Conservation (phyloP, 768 basidiomycete species). For the Rhodotorula babjevae region DNA sequence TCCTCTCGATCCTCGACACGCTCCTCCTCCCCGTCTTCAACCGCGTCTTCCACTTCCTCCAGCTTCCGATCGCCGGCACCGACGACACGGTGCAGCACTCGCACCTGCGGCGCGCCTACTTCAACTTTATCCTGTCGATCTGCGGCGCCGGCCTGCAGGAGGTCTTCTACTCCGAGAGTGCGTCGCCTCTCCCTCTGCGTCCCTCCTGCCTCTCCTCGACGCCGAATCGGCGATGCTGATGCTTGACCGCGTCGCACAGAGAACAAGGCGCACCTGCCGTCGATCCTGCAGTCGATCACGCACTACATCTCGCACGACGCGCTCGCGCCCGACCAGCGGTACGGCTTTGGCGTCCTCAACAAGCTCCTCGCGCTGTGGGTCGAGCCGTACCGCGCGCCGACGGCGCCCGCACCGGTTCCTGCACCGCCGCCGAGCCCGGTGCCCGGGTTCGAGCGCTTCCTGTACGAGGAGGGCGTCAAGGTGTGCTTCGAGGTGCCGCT, state of each 20-base stretch:
- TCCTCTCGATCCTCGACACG: conserved; percentile 83
- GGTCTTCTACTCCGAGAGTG: conserved; percentile 83
- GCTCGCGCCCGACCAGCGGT: conserved; percentile 70
- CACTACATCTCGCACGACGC: conserved; percentile 67
- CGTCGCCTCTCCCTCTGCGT: conserved; percentile 42
- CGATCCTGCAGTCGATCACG: conserved; percentile 68
- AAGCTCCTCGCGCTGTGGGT: conserved; percentile 49
- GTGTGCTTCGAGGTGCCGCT: conserved; percentile 76
- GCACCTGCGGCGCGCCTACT: conserved; percentile 83
- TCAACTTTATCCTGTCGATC: conserved; percentile 71
- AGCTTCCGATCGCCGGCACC: conserved; percentile 75
- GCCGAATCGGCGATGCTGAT: conserved; percentile 43
- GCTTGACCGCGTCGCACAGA: conserved; percentile 47
- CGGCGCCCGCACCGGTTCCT: conserved; percentile 48
- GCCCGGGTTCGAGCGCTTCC: conserved; percentile 86
- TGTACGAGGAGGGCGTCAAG: conserved; percentile 80
- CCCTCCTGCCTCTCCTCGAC: too few relatives aligned
- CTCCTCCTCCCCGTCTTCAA: conserved; percentile 77
- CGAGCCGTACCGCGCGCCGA: conserved; percentile 49
- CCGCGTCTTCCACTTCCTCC: conserved; percentile 71
- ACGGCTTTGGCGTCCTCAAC: conserved; percentile 70
- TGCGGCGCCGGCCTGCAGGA: conserved; percentile 74
- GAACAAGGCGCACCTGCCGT: conserved; percentile 62
- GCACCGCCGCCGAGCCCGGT: conserved; percentile 50
- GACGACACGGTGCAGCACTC: conserved; percentile 74